Base-by-base conservation (phyloP, 2,329 filamentous ascomycete species). In the Xylariaceae sp. region DNA sequence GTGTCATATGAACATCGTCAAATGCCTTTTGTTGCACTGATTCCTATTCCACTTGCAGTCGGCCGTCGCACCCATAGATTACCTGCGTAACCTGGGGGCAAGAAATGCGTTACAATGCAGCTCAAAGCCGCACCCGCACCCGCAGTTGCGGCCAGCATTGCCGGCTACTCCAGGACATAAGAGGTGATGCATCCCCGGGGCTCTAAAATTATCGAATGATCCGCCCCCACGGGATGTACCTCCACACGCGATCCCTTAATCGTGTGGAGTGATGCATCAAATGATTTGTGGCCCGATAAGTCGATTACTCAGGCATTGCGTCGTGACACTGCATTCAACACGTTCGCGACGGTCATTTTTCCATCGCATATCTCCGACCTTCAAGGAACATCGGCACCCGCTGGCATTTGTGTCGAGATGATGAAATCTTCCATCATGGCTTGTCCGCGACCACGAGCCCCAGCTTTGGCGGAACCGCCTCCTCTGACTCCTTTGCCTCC, bases 381-480 rank as follows among this genome's bases (percentile, higher is more conserved):
- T 72, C 70, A 63, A 67, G 70, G 60, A 51, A 66, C 69, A 39
- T 70, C 73, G 52, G 63, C 71, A 51, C 72, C 74, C 44, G 73
- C 73, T 13, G 81, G 82, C 65, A 85, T 77, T 72, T 92, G 90
- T n/a, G 88, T 92, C 51, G 88, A 90, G 23, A 82, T 79, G 69
- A 93, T 92, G 87, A 90, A 93, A 69, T 90, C 88, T 75, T 92
- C 89, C 89, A 93, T 91, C 73, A 85, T 80, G 57, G 84, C 86
- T 71, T 89, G 87, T 48, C 85, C 84, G 51, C 53, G 53, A 47
- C 63, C 59, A 52, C 58, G 58, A 48, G 76, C 74, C 59, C 63
- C 67, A 60, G 61, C 64, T 63, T 69, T 68, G 61, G 63, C 61
- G 62, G 64, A 67, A 61, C 50, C 68, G 65, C 53, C 66, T 65